These are phyloP conservation scores for Clonostachys rhizophaga DNA, from an alignment of 2,329 filamentous ascomycete species.

Conservation along the genomic window DNA sequence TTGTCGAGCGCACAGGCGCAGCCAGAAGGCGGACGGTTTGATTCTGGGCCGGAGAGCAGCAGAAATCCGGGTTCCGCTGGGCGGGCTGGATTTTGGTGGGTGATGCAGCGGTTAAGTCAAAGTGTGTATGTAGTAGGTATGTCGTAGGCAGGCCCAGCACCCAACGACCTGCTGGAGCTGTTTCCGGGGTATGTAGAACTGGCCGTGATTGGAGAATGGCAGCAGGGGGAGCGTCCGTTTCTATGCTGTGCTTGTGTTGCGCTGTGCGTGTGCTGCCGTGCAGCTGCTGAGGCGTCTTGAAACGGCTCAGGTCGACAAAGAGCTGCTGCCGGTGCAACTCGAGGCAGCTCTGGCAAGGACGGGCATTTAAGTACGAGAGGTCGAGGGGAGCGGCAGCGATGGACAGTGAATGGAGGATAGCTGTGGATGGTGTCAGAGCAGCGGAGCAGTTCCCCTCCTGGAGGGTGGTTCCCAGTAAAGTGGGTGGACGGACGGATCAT, in stretches of 20 bases:
- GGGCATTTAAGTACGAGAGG: not conserved
- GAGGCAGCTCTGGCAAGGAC: not conserved
- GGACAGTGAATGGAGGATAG: not conserved
- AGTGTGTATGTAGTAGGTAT: not conserved
- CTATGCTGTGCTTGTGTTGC: not conserved
- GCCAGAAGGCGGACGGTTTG: not conserved
- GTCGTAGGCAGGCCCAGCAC: not conserved
- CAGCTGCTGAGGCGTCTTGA: not conserved
- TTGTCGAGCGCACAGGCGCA: not conserved
- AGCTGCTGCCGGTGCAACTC: not conserved
- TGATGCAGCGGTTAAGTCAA: not conserved
- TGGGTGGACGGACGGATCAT: not conserved
- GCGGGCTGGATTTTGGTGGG: constrained; percentile 1
- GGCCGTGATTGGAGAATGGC: constrained; percentile 10
- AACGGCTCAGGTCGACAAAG: not conserved
- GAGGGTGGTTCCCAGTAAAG: not conserved
- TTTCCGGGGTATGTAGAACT: constrained; percentile 5
- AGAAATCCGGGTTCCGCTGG: not conserved
- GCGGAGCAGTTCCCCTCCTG: not conserved
- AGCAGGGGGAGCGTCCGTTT: not conserved
- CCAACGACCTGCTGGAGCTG: not conserved
- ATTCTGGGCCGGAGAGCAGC: constrained; percentile 9
- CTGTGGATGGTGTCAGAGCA: not conserved
- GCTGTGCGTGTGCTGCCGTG: not conserved
- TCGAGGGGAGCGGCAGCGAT: not conserved